A percentile compares a stretch with the other conserved stretches of the same genome.
Conservation (phyloP, 495 filamentous ascomycete species). For the Entonaema liquescens region DNA sequence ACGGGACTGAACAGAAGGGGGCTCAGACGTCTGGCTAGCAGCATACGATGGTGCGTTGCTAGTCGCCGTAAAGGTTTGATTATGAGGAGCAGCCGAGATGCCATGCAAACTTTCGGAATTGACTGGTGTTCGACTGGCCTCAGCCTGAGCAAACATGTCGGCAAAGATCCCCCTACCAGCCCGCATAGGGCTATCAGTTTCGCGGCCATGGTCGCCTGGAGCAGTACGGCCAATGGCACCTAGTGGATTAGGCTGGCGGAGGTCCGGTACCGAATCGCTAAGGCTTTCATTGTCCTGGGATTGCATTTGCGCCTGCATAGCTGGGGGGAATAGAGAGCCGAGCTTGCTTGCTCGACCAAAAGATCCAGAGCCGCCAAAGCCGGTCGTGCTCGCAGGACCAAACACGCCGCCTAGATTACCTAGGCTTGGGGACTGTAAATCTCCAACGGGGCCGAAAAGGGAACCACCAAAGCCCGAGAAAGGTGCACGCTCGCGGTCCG, state of each 20-base stretch:
- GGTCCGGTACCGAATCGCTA: constrained; percentile 60
- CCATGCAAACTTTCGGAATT: constrained; percentile 47
- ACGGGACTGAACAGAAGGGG: constrained; percentile 76
- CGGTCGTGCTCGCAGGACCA: constrained; percentile 52
- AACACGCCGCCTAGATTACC: constrained; percentile 64
- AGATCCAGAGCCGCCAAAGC: constrained; percentile 64
- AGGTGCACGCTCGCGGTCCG: constrained; percentile 75
- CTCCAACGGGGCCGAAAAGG: constrained; percentile 74
- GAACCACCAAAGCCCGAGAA: constrained; percentile 75
- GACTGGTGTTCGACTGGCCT: constrained; percentile 47
- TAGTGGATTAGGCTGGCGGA: constrained; percentile 59
- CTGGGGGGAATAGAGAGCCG: constrained; percentile 82
- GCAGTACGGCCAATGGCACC: constrained; percentile 65
- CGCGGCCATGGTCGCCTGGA: constrained; percentile 57
- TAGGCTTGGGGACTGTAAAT: constrained; percentile 78
- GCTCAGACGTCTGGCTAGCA: constrained; percentile 54
- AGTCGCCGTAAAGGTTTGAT: constrained; percentile 50
- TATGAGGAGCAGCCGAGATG: constrained; percentile 46
- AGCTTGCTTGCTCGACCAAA: constrained; percentile 82
- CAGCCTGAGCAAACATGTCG: constrained; percentile 55
- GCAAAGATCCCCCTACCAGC: constrained; percentile 66
- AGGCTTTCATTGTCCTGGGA: constrained; percentile 64
- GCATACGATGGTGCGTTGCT: constrained; percentile 40
- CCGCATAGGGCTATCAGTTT: constrained; percentile 71
- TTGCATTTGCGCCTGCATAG: constrained; percentile 90